These are phyloP conservation scores for Beauveria sp. DNA, from an alignment of 2,329 filamentous ascomycete genomes.

Conservation along the genomic window DNA sequence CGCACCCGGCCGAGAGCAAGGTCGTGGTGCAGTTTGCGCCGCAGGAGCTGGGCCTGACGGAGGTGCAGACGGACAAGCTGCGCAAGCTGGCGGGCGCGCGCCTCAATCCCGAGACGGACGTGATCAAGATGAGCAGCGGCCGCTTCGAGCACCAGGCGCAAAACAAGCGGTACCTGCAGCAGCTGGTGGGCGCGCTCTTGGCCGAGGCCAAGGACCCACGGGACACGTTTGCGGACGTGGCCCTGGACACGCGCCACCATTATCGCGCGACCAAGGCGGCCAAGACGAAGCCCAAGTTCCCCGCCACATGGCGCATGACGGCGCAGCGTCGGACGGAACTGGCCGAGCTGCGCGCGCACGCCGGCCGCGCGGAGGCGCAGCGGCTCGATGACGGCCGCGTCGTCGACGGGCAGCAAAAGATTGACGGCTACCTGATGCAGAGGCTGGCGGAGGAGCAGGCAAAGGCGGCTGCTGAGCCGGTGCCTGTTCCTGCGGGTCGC, in stretches of 20 bases:
- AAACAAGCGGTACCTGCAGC: slow-evolving; percentile 91
- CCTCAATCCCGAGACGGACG: slow-evolving; percentile 76
- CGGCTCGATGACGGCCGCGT: slow-evolving; percentile 46
- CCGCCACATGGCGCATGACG: slow-evolving; percentile 75
- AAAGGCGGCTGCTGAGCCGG: slow-evolving; percentile 18
- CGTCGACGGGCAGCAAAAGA: slow-evolving; percentile 48
- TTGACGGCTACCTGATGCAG: slow-evolving; percentile 31
- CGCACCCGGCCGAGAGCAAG: slow-evolving; percentile 85
- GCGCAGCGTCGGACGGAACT: slow-evolving; percentile 59
- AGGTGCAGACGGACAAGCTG: slow-evolving; percentile 67
- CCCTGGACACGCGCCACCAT: slow-evolving; percentile 82
- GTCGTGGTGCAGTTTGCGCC: slow-evolving; percentile 87
- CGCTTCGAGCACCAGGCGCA: slow-evolving; percentile 82
- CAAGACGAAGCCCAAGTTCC: slow-evolving; percentile 64
- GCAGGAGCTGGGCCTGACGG: slow-evolving; percentile 61
- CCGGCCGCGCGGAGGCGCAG: slow-evolving; percentile 45
- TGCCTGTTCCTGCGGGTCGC: neutral
- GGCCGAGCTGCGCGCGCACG: slow-evolving; percentile 47
- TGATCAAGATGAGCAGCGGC: slow-evolving; percentile 87
- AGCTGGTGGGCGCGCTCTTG: slow-evolving; percentile 67
- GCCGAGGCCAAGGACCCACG: slow-evolving; percentile 66
- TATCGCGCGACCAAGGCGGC: slow-evolving; percentile 38
- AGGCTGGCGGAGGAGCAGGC: slow-evolving; percentile 27
- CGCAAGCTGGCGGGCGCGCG: slow-evolving; percentile 79
- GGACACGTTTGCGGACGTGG: slow-evolving; percentile 83